Evolutionary conservation across 2,329 filamentous ascomycete genomes (phyloP).

Genomic region (Xylaria sp.): DNA sequence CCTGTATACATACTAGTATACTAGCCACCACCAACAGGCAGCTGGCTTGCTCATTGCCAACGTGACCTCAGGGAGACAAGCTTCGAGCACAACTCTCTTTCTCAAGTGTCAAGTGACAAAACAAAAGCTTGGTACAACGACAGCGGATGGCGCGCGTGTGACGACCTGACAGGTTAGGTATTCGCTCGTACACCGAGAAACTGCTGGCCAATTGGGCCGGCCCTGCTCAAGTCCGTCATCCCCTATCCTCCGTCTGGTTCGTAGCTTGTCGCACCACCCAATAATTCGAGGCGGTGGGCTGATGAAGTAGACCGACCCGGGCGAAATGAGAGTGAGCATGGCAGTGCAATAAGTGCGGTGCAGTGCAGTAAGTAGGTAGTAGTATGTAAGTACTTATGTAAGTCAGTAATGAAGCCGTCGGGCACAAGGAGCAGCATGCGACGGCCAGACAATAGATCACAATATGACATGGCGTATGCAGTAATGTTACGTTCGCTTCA

Average conservation of each 20-base stretch:
- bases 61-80: background rate
- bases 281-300: slow-evolving; percentile 22
- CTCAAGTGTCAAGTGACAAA: slow-evolving; percentile 34
- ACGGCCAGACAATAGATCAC: slow-evolving; percentile 17
- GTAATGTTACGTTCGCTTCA: slow-evolving; percentile 36
- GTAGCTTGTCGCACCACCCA: slow-evolving; percentile 14
- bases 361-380: background rate
- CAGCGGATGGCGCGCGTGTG: slow-evolving; percentile 26
- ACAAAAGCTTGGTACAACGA: slow-evolving; percentile 22
- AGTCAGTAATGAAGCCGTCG: slow-evolving; percentile 2
- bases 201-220: slow-evolving; percentile 23
- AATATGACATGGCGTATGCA: slow-evolving; percentile 26
- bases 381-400: background rate
- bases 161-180: slow-evolving; percentile 13
- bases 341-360: slow-evolving; percentile 13
- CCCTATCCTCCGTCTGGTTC: slow-evolving; percentile 3
- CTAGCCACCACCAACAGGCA: slow-evolving; percentile 10
- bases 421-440: slow-evolving; percentile 21
- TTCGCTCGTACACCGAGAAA: slow-evolving; percentile 32
- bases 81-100: slow-evolving; percentile 1
- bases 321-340: slow-evolving; percentile 28
- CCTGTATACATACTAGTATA: background rate
- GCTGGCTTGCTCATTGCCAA: background rate
- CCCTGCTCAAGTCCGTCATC: background rate
- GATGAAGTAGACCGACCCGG: slow-evolving; percentile 21